Percentiles rank a stretch among this genome's conserved stretches.
phyloP scores from a whole-genome alignment of 1,139 yeast species.

The Martiniozyma asiatica region DNA sequence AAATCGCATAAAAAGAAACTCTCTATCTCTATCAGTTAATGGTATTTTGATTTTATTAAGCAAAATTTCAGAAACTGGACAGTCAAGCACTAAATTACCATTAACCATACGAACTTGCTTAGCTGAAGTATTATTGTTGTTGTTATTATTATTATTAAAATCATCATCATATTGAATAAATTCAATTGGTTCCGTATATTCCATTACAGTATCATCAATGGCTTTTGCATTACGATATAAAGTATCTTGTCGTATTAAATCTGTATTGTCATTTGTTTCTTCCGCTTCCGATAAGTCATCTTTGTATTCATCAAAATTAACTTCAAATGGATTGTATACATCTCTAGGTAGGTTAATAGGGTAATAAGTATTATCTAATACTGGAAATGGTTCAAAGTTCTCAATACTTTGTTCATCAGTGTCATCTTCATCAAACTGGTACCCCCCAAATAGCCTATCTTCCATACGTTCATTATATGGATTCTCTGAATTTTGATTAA shows the following conservation, averaged over 20 bases:
- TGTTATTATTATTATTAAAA: too few species aligned
- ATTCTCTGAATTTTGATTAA: constrained; percentile 1
- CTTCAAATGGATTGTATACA: constrained; percentile 20
- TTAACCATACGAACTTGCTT: constrained; percentile 33
- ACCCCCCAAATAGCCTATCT: constrained; percentile 13
- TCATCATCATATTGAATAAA: constrained; percentile 32
- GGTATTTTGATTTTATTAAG: constrained; percentile 42
- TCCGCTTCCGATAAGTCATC: neutral
- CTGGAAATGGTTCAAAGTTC: constrained; percentile 21
- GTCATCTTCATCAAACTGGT: constrained; percentile 16
- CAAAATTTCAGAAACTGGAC: constrained; percentile 58
- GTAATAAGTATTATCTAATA: constrained; percentile 19
- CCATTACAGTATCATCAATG: constrained; percentile 7
- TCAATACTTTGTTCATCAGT: constrained; percentile 4
- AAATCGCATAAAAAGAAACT: constrained; percentile 67
- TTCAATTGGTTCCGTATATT: constrained; percentile 10
- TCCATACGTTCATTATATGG: neutral
- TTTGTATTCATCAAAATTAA: constrained; percentile 10
- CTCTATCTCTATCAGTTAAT: constrained; percentile 41
- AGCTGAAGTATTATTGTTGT: constrained; percentile 29
- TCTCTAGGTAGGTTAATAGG: constrained; percentile 20
- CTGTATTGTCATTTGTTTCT: neutral
- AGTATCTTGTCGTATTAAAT: constrained; percentile 7
- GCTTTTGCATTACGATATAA: constrained; percentile 11
- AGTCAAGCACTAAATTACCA: constrained; percentile 69